Conservation (phyloP, 306 rosid species). For the Arachis stenosperma region DNA sequence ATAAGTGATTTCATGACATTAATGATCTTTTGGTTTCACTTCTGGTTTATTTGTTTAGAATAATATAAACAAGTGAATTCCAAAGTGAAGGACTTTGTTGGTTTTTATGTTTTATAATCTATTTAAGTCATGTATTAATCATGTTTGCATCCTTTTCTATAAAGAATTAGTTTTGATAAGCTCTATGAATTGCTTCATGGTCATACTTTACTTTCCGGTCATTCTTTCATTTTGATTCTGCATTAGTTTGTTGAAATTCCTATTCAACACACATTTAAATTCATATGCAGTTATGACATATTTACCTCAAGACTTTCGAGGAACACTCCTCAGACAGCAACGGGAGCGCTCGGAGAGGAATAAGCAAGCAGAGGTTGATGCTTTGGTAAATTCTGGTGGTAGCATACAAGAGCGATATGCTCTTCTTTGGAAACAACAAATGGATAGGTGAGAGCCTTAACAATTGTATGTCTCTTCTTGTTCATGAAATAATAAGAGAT, state of each 20-base stretch:
- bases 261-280: conserved; percentile 20
- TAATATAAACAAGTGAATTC: neutral
- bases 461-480: conserved; percentile 30
- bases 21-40: conserved; percentile 6
- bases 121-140: neutral
- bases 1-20: neutral
- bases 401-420: conserved; percentile 80
- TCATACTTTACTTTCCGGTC: neutral
- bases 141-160: neutral
- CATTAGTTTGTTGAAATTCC: neutral
- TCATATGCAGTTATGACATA: conserved; percentile 85
- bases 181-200: neutral
- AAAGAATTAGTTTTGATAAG: conserved; percentile 3
- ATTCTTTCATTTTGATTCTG: conserved; percentile 5
- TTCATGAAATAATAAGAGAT: conserved; percentile 38
- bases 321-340: conserved; percentile 86
- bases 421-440: conserved; percentile 89
- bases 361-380: conserved; percentile 87
- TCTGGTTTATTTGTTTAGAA: neutral
- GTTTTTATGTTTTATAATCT: neutral
- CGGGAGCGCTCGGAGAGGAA: conserved; percentile 97
- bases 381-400: conserved; percentile 82
- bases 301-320: conserved; percentile 99
- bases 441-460: conserved; percentile 76
- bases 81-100: neutral